Evolutionary conservation across 208 protist species (phyloP), one percentile per base, ranked within the genome.

Genomic region (Leptomonas seymouri): DNA sequence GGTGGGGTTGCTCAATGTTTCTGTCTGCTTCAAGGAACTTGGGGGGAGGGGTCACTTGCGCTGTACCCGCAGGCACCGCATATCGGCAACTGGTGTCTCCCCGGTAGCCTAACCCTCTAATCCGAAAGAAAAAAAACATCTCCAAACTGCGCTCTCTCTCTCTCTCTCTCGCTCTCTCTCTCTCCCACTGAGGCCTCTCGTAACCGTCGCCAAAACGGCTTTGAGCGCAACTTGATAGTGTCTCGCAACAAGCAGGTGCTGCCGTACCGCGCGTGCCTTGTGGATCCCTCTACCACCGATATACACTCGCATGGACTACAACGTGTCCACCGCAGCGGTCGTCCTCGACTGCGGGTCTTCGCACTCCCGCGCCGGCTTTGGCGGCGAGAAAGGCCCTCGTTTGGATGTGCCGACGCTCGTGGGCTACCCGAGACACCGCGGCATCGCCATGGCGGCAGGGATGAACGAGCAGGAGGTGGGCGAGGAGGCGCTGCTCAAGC

Each of bases 381-480:
- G 85, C 3, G 82, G 86, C 15, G 91, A 97, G 59, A 75, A 78
- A 34, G 91, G 88, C 2, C 94, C 94, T 18, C 90, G 94, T 11
- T 71, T 94, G 0, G 86, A 94, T 63, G 83, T 96, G 30, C 94
- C 94, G n/a, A 80, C 92, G 8, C 81, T 97, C 20, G 91, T 97
- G 16, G 94, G 94, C 44, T 85, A 93, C 55, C 86, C 90, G 2
- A 86, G 94, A 1, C 91, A 97, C 60, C 86, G 93, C 48, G 90
- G 91, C 55, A 89, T 97, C 58, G 92, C 89, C 51, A 96, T 97
- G 87, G 93, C 91, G 3, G 85, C 91, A 18, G 94, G 94, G 21
- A 94, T 94, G 87, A 91, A 94, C 46, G 91, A 97, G 64, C 89
- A 86, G 64, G 91, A 95, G 55, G 84, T 94, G 6, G 94, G 94